Evolutionary conservation across 148 eudicot species (phyloP).

Genomic region (Nepenthes gracilis): DNA sequence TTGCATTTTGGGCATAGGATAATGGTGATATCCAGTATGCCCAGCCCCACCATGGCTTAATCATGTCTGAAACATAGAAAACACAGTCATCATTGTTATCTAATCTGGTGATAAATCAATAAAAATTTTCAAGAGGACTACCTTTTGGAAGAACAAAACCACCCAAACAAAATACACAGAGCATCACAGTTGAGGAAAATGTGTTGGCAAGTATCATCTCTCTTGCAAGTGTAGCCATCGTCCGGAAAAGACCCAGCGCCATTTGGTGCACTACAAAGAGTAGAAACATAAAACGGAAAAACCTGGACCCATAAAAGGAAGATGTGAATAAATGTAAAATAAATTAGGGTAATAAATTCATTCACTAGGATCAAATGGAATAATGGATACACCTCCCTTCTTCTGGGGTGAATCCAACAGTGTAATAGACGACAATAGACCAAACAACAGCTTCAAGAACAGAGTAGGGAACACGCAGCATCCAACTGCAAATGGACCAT

Average conservation of each 20-base stretch:
- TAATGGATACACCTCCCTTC: constrained; percentile 45
- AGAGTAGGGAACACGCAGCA: constrained; percentile 67
- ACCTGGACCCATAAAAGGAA: constrained; percentile 30
- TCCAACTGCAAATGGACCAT: constrained; percentile 63
- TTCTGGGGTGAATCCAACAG: constrained; percentile 61
- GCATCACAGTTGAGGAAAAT: constrained; percentile 47
- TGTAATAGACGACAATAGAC: constrained; percentile 55
- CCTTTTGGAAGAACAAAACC: constrained; percentile 76
- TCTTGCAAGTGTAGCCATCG: constrained; percentile 62
- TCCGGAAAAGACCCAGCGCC: constrained; percentile 78
- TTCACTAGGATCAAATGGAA: not conserved
- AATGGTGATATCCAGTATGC: constrained; percentile 88
- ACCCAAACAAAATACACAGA: constrained; percentile 51
- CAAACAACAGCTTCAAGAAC: constrained; percentile 64
- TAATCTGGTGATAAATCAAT: not conserved
- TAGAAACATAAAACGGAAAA: constrained; percentile 52
- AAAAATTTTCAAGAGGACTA: constrained; percentile 10
- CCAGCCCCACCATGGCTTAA: constrained; percentile 91
- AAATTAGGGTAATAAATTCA: not conserved
- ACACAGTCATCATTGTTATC: not conserved
- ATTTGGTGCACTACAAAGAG: constrained; percentile 73
- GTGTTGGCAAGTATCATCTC: constrained; percentile 75
- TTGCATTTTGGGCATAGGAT: constrained; percentile 67
- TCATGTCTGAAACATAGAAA: constrained; percentile 38
- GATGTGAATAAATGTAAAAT: not conserved